phyloP scores from a whole-genome alignment of 768 basidiomycete genomes.

The Exidia glandulosa region DNA sequence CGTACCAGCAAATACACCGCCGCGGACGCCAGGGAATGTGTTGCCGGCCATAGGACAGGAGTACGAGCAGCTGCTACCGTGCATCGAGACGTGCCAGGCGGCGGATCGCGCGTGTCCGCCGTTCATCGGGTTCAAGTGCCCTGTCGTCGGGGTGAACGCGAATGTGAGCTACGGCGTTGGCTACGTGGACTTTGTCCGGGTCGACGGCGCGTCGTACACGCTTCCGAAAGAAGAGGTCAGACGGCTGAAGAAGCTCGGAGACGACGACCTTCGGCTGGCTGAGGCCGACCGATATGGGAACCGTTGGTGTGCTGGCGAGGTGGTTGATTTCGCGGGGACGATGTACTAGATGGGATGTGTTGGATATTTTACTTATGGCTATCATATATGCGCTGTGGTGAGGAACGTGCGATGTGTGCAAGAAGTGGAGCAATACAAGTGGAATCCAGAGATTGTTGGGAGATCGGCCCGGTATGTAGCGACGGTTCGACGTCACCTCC shows the following conservation, averaged over 20 bases:
- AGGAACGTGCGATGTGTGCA: not conserved
- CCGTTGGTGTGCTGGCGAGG: not conserved
- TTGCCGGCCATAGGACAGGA: slow-evolving; percentile 33
- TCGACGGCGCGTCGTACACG: not conserved
- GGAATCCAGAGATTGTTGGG: not conserved
- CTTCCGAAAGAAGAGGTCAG: not conserved
- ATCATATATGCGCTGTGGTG: too few relatives aligned
- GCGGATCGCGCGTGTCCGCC: slow-evolving; percentile 69
- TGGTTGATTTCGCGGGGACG: not conserved
- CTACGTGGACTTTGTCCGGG: slow-evolving; percentile 38
- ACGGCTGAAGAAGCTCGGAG: not conserved
- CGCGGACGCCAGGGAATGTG: slow-evolving; percentile 19
- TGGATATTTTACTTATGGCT: too few relatives aligned
- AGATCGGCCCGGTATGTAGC: too few relatives aligned
- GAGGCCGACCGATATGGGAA: not conserved
- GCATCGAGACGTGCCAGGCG: slow-evolving; percentile 64
- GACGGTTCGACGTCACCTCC: not conserved
- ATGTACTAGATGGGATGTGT: too few relatives aligned
- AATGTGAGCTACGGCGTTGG: slow-evolving; percentile 65
- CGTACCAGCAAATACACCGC: slow-evolving; percentile 16
- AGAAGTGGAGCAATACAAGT: not conserved
- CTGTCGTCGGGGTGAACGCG: slow-evolving; percentile 49
- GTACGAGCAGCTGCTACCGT: slow-evolving; percentile 63
- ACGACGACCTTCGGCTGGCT: not conserved
- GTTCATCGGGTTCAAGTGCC: slow-evolving; percentile 62